Evolutionary conservation across 345 rosid species (phyloP).

Genomic region (Raphanus raphanistrum): DNA sequence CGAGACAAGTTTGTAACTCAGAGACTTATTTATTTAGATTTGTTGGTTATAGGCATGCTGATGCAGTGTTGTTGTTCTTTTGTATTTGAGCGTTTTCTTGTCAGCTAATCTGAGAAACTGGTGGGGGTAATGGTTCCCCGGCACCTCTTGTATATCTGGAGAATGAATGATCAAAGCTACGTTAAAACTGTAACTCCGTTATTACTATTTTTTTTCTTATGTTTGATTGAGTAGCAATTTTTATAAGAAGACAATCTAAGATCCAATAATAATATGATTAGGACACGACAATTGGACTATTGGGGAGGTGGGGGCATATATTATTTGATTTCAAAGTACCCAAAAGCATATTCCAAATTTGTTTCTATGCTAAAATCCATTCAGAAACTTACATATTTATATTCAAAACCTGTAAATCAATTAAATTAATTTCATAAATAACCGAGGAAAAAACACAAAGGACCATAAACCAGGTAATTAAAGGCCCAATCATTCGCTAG

Average conservation of each 20-base stretch:
- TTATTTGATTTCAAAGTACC: too few species aligned
- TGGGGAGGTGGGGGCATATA: too few species aligned
- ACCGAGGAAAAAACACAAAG: too few species aligned
- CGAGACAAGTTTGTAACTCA: neutral
- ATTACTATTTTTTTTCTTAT: neutral
- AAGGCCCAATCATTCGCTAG: too few species aligned
- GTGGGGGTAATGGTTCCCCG: neutral
- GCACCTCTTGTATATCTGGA: neutral
- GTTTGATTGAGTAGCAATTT: too few species aligned
- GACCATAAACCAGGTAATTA: neutral
- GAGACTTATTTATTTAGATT: neutral
- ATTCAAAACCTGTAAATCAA: neutral
- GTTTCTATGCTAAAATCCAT: neutral
- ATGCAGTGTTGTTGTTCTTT: constrained; percentile 6
- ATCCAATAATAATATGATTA: too few species aligned
- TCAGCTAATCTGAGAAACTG: neutral
- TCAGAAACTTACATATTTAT: neutral
- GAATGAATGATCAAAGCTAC: neutral
- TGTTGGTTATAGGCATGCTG: neutral
- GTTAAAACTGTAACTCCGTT: neutral
- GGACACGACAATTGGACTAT: too few species aligned
- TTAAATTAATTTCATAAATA: too few species aligned
- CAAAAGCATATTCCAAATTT: too few species aligned
- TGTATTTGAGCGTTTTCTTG: constrained; percentile 7
- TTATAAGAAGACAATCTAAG: too few species aligned